Base-by-base conservation (phyloP, 2,329 filamentous ascomycete genomes). In the Penicillium decumbens region DNA sequence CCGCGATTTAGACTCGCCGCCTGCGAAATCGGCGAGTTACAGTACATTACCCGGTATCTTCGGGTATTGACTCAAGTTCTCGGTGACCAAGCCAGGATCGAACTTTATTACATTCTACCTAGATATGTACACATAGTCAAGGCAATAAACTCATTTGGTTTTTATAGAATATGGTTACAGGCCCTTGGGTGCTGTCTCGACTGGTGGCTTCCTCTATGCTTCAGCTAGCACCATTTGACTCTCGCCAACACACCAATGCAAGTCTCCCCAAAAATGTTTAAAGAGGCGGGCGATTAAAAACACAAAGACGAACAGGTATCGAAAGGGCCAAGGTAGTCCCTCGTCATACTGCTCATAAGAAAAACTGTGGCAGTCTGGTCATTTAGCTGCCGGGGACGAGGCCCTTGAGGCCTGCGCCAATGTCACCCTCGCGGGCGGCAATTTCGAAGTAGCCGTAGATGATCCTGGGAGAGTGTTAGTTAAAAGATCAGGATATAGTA, bases 401-500 rank as follows among this genome's bases (percentile, higher is more conserved):
- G 45, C 82, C 82, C 72, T 83, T 84, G 51, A 87, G 75, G 60
- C 89, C 89, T 54, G 85, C 66, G 48, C 74, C 81, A 74, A 97
- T 85, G 71, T 98, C 93, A 65, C 93, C 93, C 76, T 98, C 93
- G 77, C 96, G 96, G 66, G 95, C 95, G 23, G 93, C 93, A 67
- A 98, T 98, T 74, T 98, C 93, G 66, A 98, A 98, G 79, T 98
- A 98, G 59, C 91, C 89, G 74, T 98, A 98, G 75, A 98, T 98
- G 72, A 98, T 98, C 55, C 89, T 95, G 62, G 13, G 13, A 13
- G 61, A 60, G 72, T 66, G 70, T 74, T 53, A 58, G 55, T 44
- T 24, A 9, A 47, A 39, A 30, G 12, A 54, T 40, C 24, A 12
- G 3, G 40, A 23, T 9, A 13, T 24, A 47, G 41, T 15, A 10